Percentiles rank a stretch among this genome's conserved stretches.
phyloP scores from a whole-genome alignment of 495 filamentous ascomycete genomes.

The Xylaria longipes region DNA sequence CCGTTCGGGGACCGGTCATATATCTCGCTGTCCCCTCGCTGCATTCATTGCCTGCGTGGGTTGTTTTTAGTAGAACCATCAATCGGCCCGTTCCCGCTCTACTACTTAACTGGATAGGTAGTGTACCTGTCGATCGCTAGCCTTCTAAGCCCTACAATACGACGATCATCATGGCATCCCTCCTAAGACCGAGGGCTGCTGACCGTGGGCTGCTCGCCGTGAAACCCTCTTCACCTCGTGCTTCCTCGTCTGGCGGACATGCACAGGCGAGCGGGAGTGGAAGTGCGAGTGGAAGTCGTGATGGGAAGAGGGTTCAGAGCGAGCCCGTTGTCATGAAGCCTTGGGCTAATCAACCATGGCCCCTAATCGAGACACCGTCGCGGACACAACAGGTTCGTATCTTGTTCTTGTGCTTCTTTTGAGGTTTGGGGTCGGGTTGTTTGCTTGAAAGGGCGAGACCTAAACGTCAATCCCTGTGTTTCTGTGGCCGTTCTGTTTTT shows the following conservation, averaged over 20 bases:
- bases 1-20: not conserved
- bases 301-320: not conserved
- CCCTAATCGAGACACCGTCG: constrained; percentile 41
- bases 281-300: not conserved
- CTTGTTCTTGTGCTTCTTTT: not conserved
- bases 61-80: not conserved
- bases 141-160: not conserved
- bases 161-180: constrained; percentile 3
- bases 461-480: not conserved
- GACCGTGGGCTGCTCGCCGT: not conserved
- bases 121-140: not conserved
- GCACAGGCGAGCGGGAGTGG: not conserved
- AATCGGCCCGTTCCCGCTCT: constrained; percentile 1
- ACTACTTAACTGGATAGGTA: not conserved
- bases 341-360: constrained; percentile 46
- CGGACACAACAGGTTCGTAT: constrained; percentile 31
- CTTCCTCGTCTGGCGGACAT: not conserved
- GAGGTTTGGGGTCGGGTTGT: not conserved
- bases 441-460: not conserved
- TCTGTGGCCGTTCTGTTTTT: not conserved
- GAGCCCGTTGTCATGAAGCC: constrained; percentile 27
- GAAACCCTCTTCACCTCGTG: constrained; percentile 1
- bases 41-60: not conserved
- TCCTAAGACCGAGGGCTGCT: not conserved
- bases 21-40: constrained; percentile 5